Evolutionary conservation across 129 eudicot species (phyloP), one percentile per base, ranked within the genome.

Genomic region (Arctium minus): DNA sequence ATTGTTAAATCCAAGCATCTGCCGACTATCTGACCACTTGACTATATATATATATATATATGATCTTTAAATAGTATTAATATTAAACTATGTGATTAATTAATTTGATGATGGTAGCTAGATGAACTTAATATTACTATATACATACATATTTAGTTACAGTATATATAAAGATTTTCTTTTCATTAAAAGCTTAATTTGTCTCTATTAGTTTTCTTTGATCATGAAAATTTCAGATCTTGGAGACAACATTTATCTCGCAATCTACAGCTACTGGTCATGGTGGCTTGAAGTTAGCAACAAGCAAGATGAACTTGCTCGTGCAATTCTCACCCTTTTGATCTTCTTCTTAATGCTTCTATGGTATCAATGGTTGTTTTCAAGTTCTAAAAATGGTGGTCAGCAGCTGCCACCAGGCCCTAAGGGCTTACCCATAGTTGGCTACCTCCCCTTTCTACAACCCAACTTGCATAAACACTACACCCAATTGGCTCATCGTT

Each of bases 361-460:
- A 22, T 84, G 80, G 77, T 70, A 74, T 48, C 44, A 68, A 4
- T 8, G 78, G 11, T 18, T 36, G 39, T 9, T 88, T 22, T 35
- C 72, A 56, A 53, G 27, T 15, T 53, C 65, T 5, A 53, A 53
- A 53, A 53, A 15, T 7, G 40, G 36, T 62, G 70, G 77, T 29
- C 65, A 15, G 5, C 65, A 15, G 5, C 31, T 60, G 73, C 74
- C 81, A 11, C 88, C 81, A 46, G 82, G 82, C 50, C 82, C 82
- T 37, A 39, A 33, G 36, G 81, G 89, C 27, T 46, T 86, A 50
- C 89, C 87, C 3, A n/a, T 83, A 4, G 56, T 86, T 5, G 89
- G 87, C 10, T 77, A 82, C 73, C 69, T 83, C 33, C 86, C 84
- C 1, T 86, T 75, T 70, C 82, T 86, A 8, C 40, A 78, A 17